Percentiles rank a stretch among this genome's conserved stretches.
Conservation (phyloP, 768 basidiomycete genomes). For the Daedaleopsis nitida region DNA sequence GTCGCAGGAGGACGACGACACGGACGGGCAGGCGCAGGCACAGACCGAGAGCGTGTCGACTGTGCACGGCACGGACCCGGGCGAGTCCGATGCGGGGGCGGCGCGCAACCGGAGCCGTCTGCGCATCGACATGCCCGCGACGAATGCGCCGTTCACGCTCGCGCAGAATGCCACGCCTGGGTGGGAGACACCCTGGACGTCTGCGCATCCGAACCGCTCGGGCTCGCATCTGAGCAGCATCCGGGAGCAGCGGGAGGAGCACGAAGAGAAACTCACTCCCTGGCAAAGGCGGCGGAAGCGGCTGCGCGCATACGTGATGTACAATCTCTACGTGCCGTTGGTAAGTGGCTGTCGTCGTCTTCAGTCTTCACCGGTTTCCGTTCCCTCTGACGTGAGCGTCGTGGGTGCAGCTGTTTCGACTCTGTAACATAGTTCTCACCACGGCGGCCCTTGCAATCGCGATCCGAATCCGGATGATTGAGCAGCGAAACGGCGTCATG, state of each 20-base stretch:
- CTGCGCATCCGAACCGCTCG: slow-evolving; percentile 35
- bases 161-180: slow-evolving; percentile 60
- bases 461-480: slow-evolving; percentile 66
- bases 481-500: slow-evolving; percentile 49
- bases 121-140: slow-evolving; percentile 37
- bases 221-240: not conserved
- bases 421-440: slow-evolving; percentile 83
- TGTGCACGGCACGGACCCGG: slow-evolving; percentile 11
- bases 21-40: slow-evolving; percentile 24
- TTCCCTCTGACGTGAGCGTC: not conserved
- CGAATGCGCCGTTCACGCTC: slow-evolving; percentile 46
- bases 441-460: slow-evolving; percentile 79
- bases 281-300: slow-evolving; percentile 45
- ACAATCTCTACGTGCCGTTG: slow-evolving; percentile 77
- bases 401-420: slow-evolving; percentile 68
- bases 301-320: slow-evolving; percentile 67
- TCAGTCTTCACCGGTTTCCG: slow-evolving; percentile 13
- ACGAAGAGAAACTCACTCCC: slow-evolving; percentile 26
- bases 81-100: slow-evolving; percentile 3
- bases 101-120: slow-evolving; percentile 19
- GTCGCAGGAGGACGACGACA: slow-evolving; percentile 28
- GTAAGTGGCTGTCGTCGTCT: slow-evolving; percentile 42
- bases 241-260: slow-evolving; percentile 9
- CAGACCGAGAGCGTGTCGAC: slow-evolving; percentile 1
- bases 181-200: slow-evolving; percentile 71